Evolutionary conservation across 2,329 filamentous ascomycete species (phyloP).

Genomic region (Aspergillus awamori): DNA sequence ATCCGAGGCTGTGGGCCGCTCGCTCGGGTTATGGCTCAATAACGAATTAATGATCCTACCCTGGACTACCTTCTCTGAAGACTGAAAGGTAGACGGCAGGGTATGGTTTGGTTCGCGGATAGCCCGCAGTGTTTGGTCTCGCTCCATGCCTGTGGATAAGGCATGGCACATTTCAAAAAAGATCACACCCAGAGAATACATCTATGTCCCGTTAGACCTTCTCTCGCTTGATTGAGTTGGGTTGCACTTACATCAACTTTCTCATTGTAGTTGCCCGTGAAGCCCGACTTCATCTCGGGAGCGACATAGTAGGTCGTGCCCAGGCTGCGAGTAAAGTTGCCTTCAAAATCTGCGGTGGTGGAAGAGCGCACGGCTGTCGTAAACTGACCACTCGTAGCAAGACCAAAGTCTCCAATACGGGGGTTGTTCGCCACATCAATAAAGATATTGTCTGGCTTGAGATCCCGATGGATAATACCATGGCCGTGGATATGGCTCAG

Average conservation of each 20-base stretch:
- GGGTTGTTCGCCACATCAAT: constrained; percentile 89
- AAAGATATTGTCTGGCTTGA: constrained; percentile 98
- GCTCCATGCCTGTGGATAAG: constrained; percentile 64
- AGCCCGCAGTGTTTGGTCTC: constrained; percentile 66
- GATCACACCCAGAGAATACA: constrained; percentile 96
- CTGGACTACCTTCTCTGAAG: constrained; percentile 69
- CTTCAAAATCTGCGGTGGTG: constrained; percentile 39
- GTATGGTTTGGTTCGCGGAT: constrained; percentile 69
- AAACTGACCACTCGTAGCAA: constrained; percentile 82
- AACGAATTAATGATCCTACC: constrained; percentile 77
- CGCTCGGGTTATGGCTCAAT: constrained; percentile 77
- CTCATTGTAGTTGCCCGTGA: constrained; percentile 77
- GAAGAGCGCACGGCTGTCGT: constrained; percentile 44
- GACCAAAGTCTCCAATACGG: constrained; percentile 93
- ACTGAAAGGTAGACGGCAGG: constrained; percentile 73
- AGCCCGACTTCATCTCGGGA: constrained; percentile 80
- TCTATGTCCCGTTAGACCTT: constrained; percentile 45
- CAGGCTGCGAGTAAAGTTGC: constrained; percentile 57
- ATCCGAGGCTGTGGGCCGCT: constrained; percentile 79
- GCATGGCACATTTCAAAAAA: constrained; percentile 94
- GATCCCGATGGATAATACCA: constrained; percentile 90
- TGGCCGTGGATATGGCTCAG: constrained; percentile 85
- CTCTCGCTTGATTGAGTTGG: background rate
- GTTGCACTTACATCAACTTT: constrained; percentile 76
- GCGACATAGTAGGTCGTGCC: constrained; percentile 90